Evolutionary conservation across 441 rosid genomes (phyloP).

Genomic region (Gossypium davidsonii): DNA sequence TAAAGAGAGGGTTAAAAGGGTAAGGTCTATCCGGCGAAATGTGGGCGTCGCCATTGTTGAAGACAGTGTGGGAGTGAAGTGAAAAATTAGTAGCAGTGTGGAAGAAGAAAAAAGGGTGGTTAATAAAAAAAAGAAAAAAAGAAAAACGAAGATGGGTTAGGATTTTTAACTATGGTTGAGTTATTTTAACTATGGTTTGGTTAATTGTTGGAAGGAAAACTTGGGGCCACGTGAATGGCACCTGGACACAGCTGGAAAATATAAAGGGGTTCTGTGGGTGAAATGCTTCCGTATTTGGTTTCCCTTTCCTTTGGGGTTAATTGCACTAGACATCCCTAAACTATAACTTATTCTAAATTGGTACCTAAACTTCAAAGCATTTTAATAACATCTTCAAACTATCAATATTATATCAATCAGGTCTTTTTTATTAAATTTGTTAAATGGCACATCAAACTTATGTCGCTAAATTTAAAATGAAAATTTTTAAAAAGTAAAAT

Average conservation of each 20-base stretch:
- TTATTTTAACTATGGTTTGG: constrained; percentile 18
- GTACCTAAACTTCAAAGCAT: no score
- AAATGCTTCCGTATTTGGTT: background rate
- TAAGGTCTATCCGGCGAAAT: constrained; percentile 10
- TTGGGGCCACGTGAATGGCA: constrained; percentile 30
- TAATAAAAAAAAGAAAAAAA: background rate
- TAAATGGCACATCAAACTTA: no score
- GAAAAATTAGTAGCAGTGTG: background rate
- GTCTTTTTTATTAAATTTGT: no score
- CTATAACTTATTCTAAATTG: no score
- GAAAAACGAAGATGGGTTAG: background rate
- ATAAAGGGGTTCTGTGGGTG: background rate
- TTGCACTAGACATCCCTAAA: no score
- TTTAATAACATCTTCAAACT: no score
- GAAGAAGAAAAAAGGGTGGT: background rate
- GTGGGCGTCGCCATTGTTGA: constrained; percentile 22
- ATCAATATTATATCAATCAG: no score
- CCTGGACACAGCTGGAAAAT: constrained; percentile 33
- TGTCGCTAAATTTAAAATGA: no score
- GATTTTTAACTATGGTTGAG: constrained; percentile 21
- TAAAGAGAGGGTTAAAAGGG: constrained; percentile 30
- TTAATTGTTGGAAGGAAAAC: constrained; percentile 8
- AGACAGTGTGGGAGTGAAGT: background rate
- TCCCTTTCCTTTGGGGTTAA: no score
- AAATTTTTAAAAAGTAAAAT: no score